These are phyloP conservation scores for Tilletia walkeri DNA, from an alignment of 1,284 basidiomycete genomes.

Conservation along the genomic window DNA sequence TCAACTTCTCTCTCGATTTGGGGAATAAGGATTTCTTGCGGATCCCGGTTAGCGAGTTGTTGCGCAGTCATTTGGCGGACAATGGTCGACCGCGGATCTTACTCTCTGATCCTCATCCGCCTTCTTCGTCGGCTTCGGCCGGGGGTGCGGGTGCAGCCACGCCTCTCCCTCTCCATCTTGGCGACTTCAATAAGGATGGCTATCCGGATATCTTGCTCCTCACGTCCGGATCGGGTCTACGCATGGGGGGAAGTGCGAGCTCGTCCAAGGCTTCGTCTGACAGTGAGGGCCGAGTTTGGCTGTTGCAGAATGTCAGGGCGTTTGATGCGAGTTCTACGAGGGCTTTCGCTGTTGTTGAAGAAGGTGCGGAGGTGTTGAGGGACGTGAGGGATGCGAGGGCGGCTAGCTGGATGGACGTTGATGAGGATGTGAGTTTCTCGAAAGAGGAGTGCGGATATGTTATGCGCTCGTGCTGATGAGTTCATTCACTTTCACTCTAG, in stretches of 20 bases:
- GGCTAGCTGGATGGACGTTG: constrained; percentile 83
- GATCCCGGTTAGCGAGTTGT: constrained; percentile 68
- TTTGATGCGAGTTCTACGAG: constrained; percentile 46
- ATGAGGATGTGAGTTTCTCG: constrained; percentile 76
- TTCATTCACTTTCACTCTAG: constrained; percentile 57
- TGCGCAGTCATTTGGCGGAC: constrained; percentile 23
- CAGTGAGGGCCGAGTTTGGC: constrained; percentile 62
- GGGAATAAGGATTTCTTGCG: constrained; percentile 66
- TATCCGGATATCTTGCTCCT: constrained; percentile 77
- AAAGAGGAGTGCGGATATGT: no score
- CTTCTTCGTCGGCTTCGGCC: constrained; percentile 30
- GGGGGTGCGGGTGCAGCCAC: constrained; percentile 56
- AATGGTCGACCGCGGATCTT: constrained; percentile 62
- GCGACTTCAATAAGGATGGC: constrained; percentile 90
- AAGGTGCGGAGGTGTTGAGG: constrained; percentile 67
- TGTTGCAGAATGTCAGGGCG: constrained; percentile 67
- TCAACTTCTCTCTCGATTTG: constrained; percentile 62
- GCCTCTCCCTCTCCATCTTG: constrained; percentile 76
- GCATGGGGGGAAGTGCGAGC: neutral
- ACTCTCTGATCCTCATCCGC: constrained; percentile 61
- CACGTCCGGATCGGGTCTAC: constrained; percentile 59
- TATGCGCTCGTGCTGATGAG: no score
- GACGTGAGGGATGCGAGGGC: constrained; percentile 74
- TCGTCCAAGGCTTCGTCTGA: constrained; percentile 49
- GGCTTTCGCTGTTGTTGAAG: constrained; percentile 58